Evolutionary conservation across 495 filamentous ascomycete species (phyloP), one percentile per base, ranked within the genome.

Genomic region (Penicillium arizonense): DNA sequence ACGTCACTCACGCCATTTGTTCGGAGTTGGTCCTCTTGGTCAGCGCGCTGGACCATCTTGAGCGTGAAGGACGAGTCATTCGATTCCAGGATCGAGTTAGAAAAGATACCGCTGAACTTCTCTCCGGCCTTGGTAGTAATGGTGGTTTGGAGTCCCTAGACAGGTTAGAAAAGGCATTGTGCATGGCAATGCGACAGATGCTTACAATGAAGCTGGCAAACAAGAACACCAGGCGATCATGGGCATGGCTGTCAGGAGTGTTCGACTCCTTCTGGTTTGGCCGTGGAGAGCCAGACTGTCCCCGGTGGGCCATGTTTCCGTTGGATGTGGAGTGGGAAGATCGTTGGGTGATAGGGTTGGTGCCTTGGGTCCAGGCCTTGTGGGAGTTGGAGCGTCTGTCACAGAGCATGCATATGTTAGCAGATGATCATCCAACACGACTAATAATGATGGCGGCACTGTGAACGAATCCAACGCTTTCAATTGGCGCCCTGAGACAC

Each of bases 31-130:
- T 76, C 75, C 38, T 67, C 59, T 26, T 76, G 72, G 14, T 71
- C 57, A 56, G 79, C 81, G 50, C 84, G 83, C 68, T 86, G 85
- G 26, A 89, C 88, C 90, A 91, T 93, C 76, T 89, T 95, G 52
- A 96, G 79, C 49, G 82, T 71, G 65, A 89, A 88, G 42, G 77
- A 78, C 13, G 83, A 73, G 47, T 87, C 79, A 44, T 74, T 78
- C 14, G 78, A 53, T 42, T 85, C 82, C 14, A 86, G 65, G 39
- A 75, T 76, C 4, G 79, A 81, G 35, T 81, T 81, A 37, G 79
- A 82, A 64, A 87, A 88, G 51, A 85, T 81, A 56, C 89, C 89
- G 37, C 82, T 82, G 69, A 84, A 94, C 56, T 85, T 82, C 50
- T 90, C 87, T 52, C 87, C 86, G 59, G 74, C 83, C 58, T 82